Conservation (phyloP, 2,329 filamentous ascomycete genomes). For the Paecilomyces variotii region DNA sequence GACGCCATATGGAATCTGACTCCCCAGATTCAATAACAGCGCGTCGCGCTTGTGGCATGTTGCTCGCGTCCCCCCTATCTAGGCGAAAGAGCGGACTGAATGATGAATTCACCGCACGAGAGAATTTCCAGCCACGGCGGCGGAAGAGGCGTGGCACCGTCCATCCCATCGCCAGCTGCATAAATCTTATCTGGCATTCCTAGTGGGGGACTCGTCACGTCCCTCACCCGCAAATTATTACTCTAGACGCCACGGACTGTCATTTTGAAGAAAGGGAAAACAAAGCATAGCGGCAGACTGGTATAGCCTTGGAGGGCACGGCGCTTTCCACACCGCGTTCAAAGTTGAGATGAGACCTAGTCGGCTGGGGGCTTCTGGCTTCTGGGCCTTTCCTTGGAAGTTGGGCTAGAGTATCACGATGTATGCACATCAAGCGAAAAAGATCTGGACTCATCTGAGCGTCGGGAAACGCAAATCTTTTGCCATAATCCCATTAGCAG, state of each 20-base stretch:
- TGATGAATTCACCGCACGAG: neutral
- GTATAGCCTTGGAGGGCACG: neutral
- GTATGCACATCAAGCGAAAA: neutral
- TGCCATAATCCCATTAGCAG: neutral
- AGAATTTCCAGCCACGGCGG: neutral
- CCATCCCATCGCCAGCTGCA: neutral
- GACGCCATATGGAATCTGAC: neutral
- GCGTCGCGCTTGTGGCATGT: neutral
- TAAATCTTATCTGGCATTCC: neutral
- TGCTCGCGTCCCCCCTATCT: neutral
- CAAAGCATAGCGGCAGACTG: neutral
- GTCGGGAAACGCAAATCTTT: neutral
- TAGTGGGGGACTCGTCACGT: neutral
- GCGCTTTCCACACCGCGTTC: neutral
- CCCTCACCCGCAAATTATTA: neutral
- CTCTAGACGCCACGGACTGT: neutral
- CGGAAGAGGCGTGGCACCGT: neutral
- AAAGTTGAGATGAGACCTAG: neutral
- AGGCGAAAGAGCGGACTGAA: neutral
- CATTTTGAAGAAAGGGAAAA: neutral
- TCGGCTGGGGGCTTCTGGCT: neutral
- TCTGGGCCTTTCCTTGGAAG: neutral
- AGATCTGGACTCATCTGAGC: neutral
- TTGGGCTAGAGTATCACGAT: neutral
- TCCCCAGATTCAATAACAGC: neutral